These are phyloP conservation scores for Xylaria sp. DNA, from an alignment of 2,329 filamentous ascomycete genomes.

Conservation along the genomic window DNA sequence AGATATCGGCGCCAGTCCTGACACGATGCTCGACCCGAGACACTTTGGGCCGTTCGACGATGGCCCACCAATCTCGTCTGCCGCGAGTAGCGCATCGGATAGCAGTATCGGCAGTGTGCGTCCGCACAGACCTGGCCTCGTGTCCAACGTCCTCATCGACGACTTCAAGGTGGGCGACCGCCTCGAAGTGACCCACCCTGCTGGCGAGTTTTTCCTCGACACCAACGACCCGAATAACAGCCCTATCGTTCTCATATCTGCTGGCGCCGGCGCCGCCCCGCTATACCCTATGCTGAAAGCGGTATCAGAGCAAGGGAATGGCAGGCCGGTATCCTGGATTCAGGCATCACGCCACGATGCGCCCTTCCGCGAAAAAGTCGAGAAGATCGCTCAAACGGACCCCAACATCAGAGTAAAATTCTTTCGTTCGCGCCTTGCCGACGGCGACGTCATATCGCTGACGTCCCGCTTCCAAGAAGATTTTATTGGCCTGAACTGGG, in stretches of 20 bases:
- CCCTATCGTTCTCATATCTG: constrained; percentile 70
- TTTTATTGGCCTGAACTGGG: constrained; percentile 56
- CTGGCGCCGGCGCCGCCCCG: constrained; percentile 70
- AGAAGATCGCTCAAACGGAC: constrained; percentile 53
- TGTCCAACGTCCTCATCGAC: constrained; percentile 77
- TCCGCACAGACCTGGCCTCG: constrained; percentile 62
- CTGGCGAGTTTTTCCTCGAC: constrained; percentile 70
- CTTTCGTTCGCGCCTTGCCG: constrained; percentile 62
- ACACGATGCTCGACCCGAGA: constrained; percentile 39
- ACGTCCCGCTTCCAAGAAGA: constrained; percentile 60
- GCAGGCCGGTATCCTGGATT: constrained; percentile 67
- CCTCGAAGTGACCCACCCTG: constrained; percentile 74
- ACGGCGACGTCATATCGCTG: constrained; percentile 59
- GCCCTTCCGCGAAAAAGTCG: constrained; percentile 66
- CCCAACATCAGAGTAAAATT: constrained; percentile 57
- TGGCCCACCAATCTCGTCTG: constrained; percentile 46
- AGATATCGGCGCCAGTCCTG: constrained; percentile 63
- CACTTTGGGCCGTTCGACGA: constrained; percentile 35
- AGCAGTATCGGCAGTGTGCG: constrained; percentile 48
- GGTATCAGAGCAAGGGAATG: constrained; percentile 57
- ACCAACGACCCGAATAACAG: constrained; percentile 53
- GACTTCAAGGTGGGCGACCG: constrained; percentile 69
- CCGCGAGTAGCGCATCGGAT: constrained; percentile 49
- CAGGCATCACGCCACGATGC: constrained; percentile 65
- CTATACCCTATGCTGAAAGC: constrained; percentile 70